phyloP scores from a whole-genome alignment of 495 filamentous ascomycete species.

The Usnea hakonensis region DNA sequence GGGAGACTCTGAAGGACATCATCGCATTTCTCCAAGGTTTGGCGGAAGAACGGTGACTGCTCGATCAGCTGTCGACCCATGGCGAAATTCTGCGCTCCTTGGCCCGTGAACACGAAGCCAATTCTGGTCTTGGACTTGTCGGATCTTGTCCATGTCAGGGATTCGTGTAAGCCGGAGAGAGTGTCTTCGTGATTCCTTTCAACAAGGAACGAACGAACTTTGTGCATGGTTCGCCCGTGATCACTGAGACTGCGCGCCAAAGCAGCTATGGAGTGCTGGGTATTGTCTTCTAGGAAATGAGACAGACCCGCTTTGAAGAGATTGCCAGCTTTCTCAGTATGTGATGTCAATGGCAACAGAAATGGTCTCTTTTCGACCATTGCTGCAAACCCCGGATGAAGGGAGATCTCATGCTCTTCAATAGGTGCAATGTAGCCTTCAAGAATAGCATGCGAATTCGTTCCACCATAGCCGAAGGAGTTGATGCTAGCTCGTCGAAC shows the following conservation, averaged over 20 bases:
- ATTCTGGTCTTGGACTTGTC: slow-evolving; percentile 8
- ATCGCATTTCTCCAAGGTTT: slow-evolving; percentile 25
- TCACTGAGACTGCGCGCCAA: slow-evolving; percentile 17
- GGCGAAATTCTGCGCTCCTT: slow-evolving; percentile 37
- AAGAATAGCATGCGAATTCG: slow-evolving; percentile 40
- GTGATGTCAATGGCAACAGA: slow-evolving; percentile 14
- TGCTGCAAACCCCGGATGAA: not conserved
- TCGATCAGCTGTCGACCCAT: slow-evolving; percentile 38
- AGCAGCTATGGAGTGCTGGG: slow-evolving; percentile 4
- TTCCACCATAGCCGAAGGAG: slow-evolving; percentile 44
- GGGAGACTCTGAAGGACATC: slow-evolving; percentile 20
- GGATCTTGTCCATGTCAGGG: slow-evolving; percentile 11
- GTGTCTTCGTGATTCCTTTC: slow-evolving; percentile 6
- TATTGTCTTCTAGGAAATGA: slow-evolving; percentile 1
- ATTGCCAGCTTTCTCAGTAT: slow-evolving; percentile 15
- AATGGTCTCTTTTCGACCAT: slow-evolving; percentile 15
- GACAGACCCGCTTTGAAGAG: slow-evolving; percentile 6
- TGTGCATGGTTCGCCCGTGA: slow-evolving; percentile 18
- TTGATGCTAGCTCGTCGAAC: slow-evolving; percentile 33
- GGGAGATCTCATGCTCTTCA: not conserved
- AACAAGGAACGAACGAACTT: slow-evolving; percentile 19
- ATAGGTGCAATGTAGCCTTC: slow-evolving; percentile 17
- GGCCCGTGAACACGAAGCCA: slow-evolving; percentile 37
- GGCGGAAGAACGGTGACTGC: slow-evolving; percentile 31
- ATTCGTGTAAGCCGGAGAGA: slow-evolving; percentile 2